Evolutionary conservation across 352 stramenopile species (phyloP).

Genomic region (Phytophthora brassicae): DNA sequence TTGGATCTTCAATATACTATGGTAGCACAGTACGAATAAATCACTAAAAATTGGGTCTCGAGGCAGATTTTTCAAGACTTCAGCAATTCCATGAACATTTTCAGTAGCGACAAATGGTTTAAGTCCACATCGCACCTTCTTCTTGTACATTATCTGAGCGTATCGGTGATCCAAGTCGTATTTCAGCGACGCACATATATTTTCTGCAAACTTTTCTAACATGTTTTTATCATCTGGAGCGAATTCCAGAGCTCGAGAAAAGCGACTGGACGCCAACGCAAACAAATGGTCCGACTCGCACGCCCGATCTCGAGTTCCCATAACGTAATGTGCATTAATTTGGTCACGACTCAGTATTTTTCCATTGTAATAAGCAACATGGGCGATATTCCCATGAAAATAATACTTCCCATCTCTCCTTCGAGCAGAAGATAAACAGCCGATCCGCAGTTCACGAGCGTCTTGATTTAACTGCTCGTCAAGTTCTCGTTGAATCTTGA

Average conservation of each 20-base stretch:
- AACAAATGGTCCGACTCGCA: slow-evolving; percentile 81
- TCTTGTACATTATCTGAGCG: slow-evolving; percentile 74
- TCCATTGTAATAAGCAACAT: slow-evolving; percentile 85
- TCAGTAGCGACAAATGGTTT: slow-evolving; percentile 59
- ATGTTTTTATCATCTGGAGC: slow-evolving; percentile 64
- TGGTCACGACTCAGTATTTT: slow-evolving; percentile 58
- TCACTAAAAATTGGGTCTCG: slow-evolving; percentile 73
- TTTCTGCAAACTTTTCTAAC: slow-evolving; percentile 75
- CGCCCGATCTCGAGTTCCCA: slow-evolving; percentile 60
- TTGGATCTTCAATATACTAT: slow-evolving; percentile 48
- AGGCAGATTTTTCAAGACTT: slow-evolving; percentile 82
- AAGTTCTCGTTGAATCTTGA: slow-evolving; percentile 72
- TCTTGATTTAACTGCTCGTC: slow-evolving; percentile 62
- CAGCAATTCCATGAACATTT: slow-evolving; percentile 73
- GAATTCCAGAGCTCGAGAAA: slow-evolving; percentile 59
- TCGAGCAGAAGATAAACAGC: slow-evolving; percentile 59
- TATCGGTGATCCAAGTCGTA: slow-evolving; percentile 79
- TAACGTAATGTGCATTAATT: slow-evolving; percentile 75
- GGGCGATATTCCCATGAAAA: slow-evolving; percentile 81
- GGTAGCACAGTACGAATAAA: slow-evolving; percentile 75
- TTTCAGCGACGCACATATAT: slow-evolving; percentile 79
- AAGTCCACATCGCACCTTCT: slow-evolving; percentile 70
- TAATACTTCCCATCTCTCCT: slow-evolving; percentile 81
- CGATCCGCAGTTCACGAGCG: slow-evolving; percentile 67
- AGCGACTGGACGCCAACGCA: slow-evolving; percentile 64